Evolutionary conservation across 176 grass and related monocot genomes (phyloP), one percentile per base, ranked within the genome.

Genomic region (Carex parvula): DNA sequence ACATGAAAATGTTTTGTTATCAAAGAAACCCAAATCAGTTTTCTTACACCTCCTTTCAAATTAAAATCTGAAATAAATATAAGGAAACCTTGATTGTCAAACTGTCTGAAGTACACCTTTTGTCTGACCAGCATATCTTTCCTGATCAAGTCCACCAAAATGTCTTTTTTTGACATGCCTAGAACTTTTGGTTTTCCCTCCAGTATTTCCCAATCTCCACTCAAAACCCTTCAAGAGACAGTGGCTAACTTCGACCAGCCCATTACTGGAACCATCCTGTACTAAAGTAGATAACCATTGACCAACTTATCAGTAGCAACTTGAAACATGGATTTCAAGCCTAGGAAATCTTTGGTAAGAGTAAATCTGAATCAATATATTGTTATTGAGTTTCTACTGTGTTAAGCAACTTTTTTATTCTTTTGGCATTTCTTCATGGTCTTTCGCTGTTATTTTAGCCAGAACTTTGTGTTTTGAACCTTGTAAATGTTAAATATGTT

Each of bases 1-100:
- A 42, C 18, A 55, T 53, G 3, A 46, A 76, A 79, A 85, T 54
- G 7, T n/a, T 56, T 81, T 82, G 78, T 79, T 62, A 14, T 76
- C 5, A 77, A 56, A 77, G 54, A 20, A 74, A 74, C 41, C 44
- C 18, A 29, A 53, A 74, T 24, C 24, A 48, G 46, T 35, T 48
- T 56, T 29, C 20, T 32, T 55, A 55, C 22, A 56, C 73, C 14
- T 15, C 48, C 72, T 18, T 32, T 77, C 8, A 50, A 18, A 77
- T 55, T 77, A 55, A 56, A 77, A 77, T 32, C 22, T 13, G 12
- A 76, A 76, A 29, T 54, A 76, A 53, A 76, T 11, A 76, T 54
- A 3, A 76, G 30, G 11, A 11, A 76, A 54, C 16, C 12, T 8
- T 48, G 48, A 29, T 55, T 54, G 44, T 70, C 46, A 16, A 54